A percentile compares a stretch with the other conserved stretches of the same genome.
Evolutionary conservation across 139 green algal species (phyloP).

Genomic region (Auxenochlorella pyrenoidosa): DNA sequence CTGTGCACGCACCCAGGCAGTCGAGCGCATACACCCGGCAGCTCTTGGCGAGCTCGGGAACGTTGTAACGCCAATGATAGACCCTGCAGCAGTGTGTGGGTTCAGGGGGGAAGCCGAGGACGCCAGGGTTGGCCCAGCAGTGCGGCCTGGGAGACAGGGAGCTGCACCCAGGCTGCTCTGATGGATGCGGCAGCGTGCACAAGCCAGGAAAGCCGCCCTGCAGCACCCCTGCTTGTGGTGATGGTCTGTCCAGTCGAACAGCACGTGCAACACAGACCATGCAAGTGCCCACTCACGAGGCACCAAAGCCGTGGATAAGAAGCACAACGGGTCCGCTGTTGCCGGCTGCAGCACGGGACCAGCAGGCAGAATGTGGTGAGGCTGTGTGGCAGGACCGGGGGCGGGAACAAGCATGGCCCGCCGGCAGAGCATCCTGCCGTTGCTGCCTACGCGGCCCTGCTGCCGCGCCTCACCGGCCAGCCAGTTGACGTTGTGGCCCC

Average conservation of each 20-base stretch:
- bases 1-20: slow-evolving; percentile 45
- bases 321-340: slow-evolving; percentile 1
- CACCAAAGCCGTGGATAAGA: slow-evolving; percentile 85
- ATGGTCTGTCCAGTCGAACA: too few relatives aligned
- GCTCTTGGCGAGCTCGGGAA: slow-evolving; percentile 66
- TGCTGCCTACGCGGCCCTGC: too few relatives aligned
- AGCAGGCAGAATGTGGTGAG: background rate
- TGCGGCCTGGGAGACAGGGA: too few relatives aligned
- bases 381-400: background rate
- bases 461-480: background rate
- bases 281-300: slow-evolving; percentile 28
- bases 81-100: background rate
- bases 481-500: slow-evolving; percentile 68
- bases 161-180: too few relatives aligned
- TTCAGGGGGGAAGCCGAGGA: background rate
- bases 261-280: too few relatives aligned
- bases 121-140: background rate
- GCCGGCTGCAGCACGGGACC: background rate
- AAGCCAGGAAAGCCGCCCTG: too few relatives aligned
- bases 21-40: slow-evolving; percentile 78
- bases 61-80: slow-evolving; percentile 70
- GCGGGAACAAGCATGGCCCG: too few relatives aligned
- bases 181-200: too few relatives aligned
- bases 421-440: too few relatives aligned
- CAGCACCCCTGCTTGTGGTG: too few relatives aligned